phyloP scores from a whole-genome alignment of 345 rosid genomes.

The Arabidopsis suecica region DNA sequence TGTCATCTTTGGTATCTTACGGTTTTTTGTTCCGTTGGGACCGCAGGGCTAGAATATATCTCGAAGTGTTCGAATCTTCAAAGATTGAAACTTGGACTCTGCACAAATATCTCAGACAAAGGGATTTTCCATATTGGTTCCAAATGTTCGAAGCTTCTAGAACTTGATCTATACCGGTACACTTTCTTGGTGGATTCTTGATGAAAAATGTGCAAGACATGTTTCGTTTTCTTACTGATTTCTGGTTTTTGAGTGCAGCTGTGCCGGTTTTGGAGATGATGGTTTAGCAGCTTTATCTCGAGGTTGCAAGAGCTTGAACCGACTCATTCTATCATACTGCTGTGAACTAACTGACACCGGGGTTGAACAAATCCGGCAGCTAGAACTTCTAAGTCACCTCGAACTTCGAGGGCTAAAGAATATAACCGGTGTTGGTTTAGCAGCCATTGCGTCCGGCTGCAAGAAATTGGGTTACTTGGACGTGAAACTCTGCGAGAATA shows the following conservation, averaged over 20 bases:
- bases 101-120: constrained; percentile 68
- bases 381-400: constrained; percentile 67
- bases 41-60: constrained; percentile 75
- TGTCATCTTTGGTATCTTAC: background rate
- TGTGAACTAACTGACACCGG: constrained; percentile 67
- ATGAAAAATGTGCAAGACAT: background rate
- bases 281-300: constrained; percentile 74
- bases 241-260: constrained; percentile 51
- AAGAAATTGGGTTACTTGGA: constrained; percentile 71
- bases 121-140: constrained; percentile 70
- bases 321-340: constrained; percentile 85
- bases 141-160: constrained; percentile 64
- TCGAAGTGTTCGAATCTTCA: constrained; percentile 69
- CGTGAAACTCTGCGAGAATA: constrained; percentile 70
- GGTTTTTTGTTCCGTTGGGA: background rate
- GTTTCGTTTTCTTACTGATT: constrained; percentile 11
- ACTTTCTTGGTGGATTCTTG: background rate
- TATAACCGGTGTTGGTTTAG: constrained; percentile 67
- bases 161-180: constrained; percentile 92
- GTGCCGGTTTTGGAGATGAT: constrained; percentile 69
- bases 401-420: constrained; percentile 72
- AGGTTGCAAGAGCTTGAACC: constrained; percentile 79
- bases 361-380: constrained; percentile 52
- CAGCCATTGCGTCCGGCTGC: constrained; percentile 66
- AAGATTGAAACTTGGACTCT: constrained; percentile 79